phyloP scores from a whole-genome alignment of 257 asterid species.

The Jasminum sambac region DNA sequence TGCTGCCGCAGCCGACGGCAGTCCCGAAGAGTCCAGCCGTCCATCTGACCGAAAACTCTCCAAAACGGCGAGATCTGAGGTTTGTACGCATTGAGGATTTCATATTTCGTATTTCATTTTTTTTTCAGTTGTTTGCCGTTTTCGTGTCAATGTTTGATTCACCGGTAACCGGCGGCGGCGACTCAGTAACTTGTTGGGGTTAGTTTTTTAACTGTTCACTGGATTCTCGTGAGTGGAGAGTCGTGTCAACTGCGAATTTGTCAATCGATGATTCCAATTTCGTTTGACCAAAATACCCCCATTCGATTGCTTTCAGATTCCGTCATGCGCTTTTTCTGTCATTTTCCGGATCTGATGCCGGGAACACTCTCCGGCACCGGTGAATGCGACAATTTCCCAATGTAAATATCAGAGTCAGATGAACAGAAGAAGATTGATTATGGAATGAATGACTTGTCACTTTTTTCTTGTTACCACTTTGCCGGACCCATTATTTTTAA shows the following conservation, averaged over 20 bases:
- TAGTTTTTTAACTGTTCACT: slow-evolving; percentile 9
- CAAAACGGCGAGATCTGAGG: slow-evolving; percentile 66
- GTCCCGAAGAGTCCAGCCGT: slow-evolving; percentile 45
- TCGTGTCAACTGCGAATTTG: slow-evolving; percentile 23
- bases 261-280: slow-evolving; percentile 19
- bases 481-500: neutral
- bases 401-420: slow-evolving; percentile 16
- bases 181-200: neutral
- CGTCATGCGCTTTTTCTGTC: slow-evolving; percentile 16
- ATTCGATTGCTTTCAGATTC: slow-evolving; percentile 34
- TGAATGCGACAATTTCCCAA: slow-evolving; percentile 30
- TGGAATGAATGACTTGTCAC: slow-evolving; percentile 3
- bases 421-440: neutral
- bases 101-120: neutral
- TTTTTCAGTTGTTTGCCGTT: neutral
- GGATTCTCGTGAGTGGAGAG: slow-evolving; percentile 18
- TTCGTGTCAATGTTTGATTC: neutral
- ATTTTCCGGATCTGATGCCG: neutral
- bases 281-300: slow-evolving; percentile 39
- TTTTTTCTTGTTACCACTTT: neutral
- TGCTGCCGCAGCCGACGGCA: slow-evolving; percentile 39
- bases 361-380: neutral
- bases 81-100: slow-evolving; percentile 22
- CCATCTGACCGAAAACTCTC: slow-evolving; percentile 24
- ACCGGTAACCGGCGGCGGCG: slow-evolving; percentile 26